Percentiles rank a stretch among this genome's conserved stretches.
Evolutionary conservation across 306 rosid species (phyloP).

Genomic region (Rosa rugosa): DNA sequence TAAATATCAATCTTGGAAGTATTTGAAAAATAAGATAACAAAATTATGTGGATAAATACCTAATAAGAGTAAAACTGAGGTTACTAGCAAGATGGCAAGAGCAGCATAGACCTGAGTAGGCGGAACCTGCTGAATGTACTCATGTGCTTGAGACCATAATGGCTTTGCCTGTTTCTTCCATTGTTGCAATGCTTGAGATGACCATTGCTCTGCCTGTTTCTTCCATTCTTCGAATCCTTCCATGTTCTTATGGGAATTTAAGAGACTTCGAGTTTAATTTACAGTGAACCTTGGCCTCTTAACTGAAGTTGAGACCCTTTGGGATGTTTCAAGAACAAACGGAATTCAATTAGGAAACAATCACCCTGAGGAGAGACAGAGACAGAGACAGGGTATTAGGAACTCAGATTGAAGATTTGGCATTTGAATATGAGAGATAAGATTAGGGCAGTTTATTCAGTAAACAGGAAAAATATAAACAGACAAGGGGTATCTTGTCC

Average conservation of each 20-base stretch:
- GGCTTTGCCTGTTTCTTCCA: background rate
- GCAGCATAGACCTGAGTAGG: slow-evolving; percentile 61
- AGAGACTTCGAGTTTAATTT: background rate
- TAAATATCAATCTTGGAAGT: background rate
- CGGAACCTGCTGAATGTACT: slow-evolving; percentile 48
- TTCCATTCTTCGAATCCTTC: slow-evolving; percentile 49
- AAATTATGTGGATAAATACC: slow-evolving; percentile 24
- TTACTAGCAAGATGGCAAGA: slow-evolving; percentile 44
- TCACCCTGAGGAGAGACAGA: background rate
- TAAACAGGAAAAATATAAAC: background rate
- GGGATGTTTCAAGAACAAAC: background rate
- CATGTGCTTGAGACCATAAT: slow-evolving; percentile 19
- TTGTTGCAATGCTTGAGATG: slow-evolving; percentile 24
- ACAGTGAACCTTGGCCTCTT: background rate
- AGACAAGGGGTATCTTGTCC: too few species aligned
- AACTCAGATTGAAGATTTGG: background rate
- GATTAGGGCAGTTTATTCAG: background rate
- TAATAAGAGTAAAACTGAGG: slow-evolving; percentile 46
- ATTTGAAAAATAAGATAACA: background rate
- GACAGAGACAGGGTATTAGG: background rate
- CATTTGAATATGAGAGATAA: background rate
- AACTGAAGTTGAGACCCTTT: slow-evolving; percentile 2
- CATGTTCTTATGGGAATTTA: background rate
- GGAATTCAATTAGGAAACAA: background rate
- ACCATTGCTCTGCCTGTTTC: slow-evolving; percentile 34